These are phyloP conservation scores for Kalaharituber pfeilii DNA, from an alignment of 2,329 filamentous ascomycete species.

Conservation along the genomic window DNA sequence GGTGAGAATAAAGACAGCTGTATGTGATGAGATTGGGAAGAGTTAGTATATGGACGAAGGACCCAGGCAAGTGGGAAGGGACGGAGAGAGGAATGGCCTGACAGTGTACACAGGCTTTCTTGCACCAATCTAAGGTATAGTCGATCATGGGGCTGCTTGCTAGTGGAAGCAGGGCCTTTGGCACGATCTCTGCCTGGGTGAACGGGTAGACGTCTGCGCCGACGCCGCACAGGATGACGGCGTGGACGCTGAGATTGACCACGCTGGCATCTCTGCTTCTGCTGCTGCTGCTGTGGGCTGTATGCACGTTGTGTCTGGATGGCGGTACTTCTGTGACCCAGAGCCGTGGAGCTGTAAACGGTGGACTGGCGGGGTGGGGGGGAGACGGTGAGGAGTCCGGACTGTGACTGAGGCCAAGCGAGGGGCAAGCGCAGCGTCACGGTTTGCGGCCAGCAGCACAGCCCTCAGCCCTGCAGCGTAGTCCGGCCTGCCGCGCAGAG, in stretches of 20 bases:
- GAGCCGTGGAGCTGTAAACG: too few relatives aligned
- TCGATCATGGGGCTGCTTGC: conserved; percentile 79
- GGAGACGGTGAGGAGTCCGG: too few relatives aligned
- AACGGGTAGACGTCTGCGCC: conserved; percentile 70
- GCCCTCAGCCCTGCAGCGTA: too few relatives aligned
- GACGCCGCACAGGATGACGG: conserved; percentile 65
- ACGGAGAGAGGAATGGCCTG: conserved; percentile 3
- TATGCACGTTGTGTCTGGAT: too few relatives aligned
- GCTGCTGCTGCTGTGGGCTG: too few relatives aligned
- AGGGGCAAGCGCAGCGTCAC: too few relatives aligned
- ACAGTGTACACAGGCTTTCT: conserved; percentile 44
- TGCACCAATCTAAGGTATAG: conserved; percentile 75
- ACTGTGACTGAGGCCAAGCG: too few relatives aligned
- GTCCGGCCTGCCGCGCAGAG: too few relatives aligned
- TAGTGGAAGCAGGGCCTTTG: conserved; percentile 65
- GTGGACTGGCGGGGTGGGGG: too few relatives aligned
- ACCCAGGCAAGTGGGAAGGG: background rate
- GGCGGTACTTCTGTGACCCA: too few relatives aligned
- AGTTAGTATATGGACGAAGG: background rate
- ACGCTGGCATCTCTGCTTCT: too few relatives aligned
- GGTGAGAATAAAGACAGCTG: conserved; percentile 21
- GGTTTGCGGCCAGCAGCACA: too few relatives aligned
- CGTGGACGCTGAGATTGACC: conserved; percentile 46
- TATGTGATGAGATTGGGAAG: conserved; percentile 38
- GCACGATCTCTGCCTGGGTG: conserved; percentile 62